Evolutionary conservation across 805 yeast species (phyloP).

Genomic region (Metschnikowia bowlesiae): DNA sequence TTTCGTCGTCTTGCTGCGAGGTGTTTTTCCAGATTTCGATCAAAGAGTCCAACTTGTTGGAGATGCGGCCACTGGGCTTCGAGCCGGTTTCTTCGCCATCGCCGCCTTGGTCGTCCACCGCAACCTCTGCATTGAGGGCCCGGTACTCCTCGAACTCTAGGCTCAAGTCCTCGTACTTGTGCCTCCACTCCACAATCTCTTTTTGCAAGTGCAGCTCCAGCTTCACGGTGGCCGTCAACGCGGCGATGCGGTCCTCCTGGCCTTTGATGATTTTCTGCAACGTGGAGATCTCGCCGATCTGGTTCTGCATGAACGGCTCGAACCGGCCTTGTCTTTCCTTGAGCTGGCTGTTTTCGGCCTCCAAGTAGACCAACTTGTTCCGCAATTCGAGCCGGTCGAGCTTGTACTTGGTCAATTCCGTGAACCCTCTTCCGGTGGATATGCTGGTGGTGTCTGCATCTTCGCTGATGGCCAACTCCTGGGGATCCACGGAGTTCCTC

Average conservation of each 20-base stretch:
- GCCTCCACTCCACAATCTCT: conserved; percentile 45
- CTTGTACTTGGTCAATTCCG: conserved; percentile 37
- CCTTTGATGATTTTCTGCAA: conserved; percentile 51
- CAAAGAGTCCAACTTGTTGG: conserved; percentile 33
- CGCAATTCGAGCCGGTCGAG: conserved; percentile 42
- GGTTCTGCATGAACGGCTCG: conserved; percentile 50
- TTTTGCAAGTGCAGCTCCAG: conserved; percentile 43
- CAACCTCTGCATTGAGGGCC: conserved; percentile 30
- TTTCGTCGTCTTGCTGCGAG: conserved; percentile 8
- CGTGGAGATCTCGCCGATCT: conserved; percentile 47
- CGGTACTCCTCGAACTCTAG: conserved; percentile 42
- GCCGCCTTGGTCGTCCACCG: conserved; percentile 24
- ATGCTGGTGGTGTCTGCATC: conserved; percentile 3
- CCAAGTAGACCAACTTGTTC: conserved; percentile 42
- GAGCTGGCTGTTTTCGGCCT: conserved; percentile 42
- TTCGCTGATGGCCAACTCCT: conserved; percentile 3
- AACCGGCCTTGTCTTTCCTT: conserved; percentile 40
- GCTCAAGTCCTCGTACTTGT: conserved; percentile 40
- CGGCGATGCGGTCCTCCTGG: conserved; percentile 46
- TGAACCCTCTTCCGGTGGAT: conserved; percentile 16
- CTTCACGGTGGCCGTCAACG: conserved; percentile 37
- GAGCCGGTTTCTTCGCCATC: conserved; percentile 27
- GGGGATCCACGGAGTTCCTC: conserved; percentile 15
- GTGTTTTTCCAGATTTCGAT: conserved; percentile 31
- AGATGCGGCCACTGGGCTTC: conserved; percentile 26